Base-by-base conservation (phyloP, 768 basidiomycete genomes). In the Lactarius indigo region DNA sequence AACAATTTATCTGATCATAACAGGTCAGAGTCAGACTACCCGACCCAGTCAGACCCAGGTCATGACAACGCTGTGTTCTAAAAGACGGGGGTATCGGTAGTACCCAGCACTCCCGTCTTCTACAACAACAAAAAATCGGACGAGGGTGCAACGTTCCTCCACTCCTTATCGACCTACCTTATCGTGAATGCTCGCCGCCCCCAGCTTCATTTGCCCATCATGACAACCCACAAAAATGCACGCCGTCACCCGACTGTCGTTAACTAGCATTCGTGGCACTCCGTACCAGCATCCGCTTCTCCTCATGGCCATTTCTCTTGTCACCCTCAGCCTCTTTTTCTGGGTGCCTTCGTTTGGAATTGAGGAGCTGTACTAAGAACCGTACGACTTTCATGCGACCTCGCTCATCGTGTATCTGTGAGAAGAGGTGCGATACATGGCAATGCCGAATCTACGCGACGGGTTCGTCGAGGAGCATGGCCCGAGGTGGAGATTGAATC, bases 341-440 rank as follows among this genome's bases (percentile, higher is more conserved):
- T 63, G 66, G 66, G 35, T 23, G 7, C 61, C 56, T 23, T 57
- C 13, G 4, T 30, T 37, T 18, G 57, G n/a, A 13, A 6, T 35
- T 31, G 23, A 17, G 10, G 5, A n/a, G 3, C 5, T 30, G 13
- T 59, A 59, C 13, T 31, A 59, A 15, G 66, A 63, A 17, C 9
- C 50, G 2, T 62, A 54, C 10, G 31, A 37, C 35, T 66, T 57
- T 28, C 47, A 15, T 6, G 0, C 7, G 9, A 10, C 20, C 1
- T 33, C 61, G 1, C 57, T 63, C 23, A 12, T 50, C 4, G 41
- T 9, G 8, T 57, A 57, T 2, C 18, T 63, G 8, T 37, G 2
- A 0, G 66, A 67, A 20, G 66, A 67, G 30, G 13, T 18, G 7
- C 66, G 61, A 7, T 67, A 67, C 41, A 23, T 23, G 0, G 39